These are phyloP conservation scores for Brettanomyces anomalus DNA, from an alignment of 805 yeast genomes.

Conservation along the genomic window DNA sequence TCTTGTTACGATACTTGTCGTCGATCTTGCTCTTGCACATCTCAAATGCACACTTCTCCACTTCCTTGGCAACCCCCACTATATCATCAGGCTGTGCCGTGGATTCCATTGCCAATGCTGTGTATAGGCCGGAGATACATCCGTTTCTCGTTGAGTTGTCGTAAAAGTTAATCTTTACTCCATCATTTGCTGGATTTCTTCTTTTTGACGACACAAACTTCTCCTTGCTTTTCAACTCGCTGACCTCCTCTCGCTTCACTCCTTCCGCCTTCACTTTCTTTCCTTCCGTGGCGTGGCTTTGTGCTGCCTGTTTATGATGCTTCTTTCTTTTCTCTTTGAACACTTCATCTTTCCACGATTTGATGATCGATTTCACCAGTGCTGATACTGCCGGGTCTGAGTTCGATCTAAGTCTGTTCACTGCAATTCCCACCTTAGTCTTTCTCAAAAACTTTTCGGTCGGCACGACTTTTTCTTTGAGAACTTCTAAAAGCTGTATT, in stretches of 20 bases:
- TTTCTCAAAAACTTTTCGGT: constrained; percentile 81
- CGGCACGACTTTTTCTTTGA: constrained; percentile 70
- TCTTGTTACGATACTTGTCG: constrained; percentile 67
- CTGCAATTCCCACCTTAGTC: constrained; percentile 95
- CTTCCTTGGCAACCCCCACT: constrained; percentile 52
- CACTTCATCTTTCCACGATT: constrained; percentile 85
- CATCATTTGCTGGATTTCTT: constrained; percentile 78
- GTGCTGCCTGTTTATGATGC: constrained; percentile 6
- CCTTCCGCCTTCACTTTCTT: constrained; percentile 2
- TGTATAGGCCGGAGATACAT: constrained; percentile 75
- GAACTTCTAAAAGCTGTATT: constrained; percentile 51
- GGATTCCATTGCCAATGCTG: constrained; percentile 81
- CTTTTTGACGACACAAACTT: constrained; percentile 33
- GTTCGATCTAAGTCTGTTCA: constrained; percentile 74
- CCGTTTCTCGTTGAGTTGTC: constrained; percentile 77
- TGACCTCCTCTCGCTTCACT: constrained; percentile 3
- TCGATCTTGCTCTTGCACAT: constrained; percentile 47
- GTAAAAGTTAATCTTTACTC: constrained; percentile 59
- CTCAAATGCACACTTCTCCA: constrained; percentile 65
- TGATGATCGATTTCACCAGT: constrained; percentile 74
- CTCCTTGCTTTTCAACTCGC: background rate
- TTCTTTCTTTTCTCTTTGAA: constrained; percentile 45
- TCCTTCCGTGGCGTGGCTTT: constrained; percentile 3
- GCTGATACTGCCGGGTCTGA: constrained; percentile 56
- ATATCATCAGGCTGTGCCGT: constrained; percentile 41